Base-by-base conservation (phyloP, 371 early-diverging fungal species). In the Actinomortierella wolfii region DNA sequence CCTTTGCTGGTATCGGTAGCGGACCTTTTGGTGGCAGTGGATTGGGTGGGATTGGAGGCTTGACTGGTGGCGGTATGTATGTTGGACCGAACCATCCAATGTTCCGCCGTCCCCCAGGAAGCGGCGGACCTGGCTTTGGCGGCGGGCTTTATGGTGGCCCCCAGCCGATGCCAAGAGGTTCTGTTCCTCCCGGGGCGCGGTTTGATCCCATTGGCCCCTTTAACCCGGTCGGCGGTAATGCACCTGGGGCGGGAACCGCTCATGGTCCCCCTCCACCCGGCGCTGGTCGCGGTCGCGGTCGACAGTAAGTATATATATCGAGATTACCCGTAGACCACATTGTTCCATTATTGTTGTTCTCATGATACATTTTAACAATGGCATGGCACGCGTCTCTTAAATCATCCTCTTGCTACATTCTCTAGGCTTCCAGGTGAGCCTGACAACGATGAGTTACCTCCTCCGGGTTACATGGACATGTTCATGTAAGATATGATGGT, bases 131-230 rank as follows among this genome's bases (percentile, higher is more conserved):
- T 34, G 41, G 11, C 48, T 75, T 34, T 11, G 29, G 44, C n/a
- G 57, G 69, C 11, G 53, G 78, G 20, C 61, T 83, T 44, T 81
- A 75, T 60, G 83, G 83, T 41, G 83, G 83, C 18, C 82, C 81
- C 23, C 80, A 81, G 40, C 79, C 76, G 0, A 67, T 83, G 14
- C 86, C 86, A 54, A 81, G 86, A 61, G 92, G 90, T 17, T 84
- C 93, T 20, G 94, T 94, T 7, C 97, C 97, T 2, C 92, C 93
- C n/a, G 95, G 95, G 14, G 97, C 97, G 5, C 84, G 96, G 21
- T 97, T 94, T 78, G 96, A 97, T 68, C 97, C 96, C 0, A 93
- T 96, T 60, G 86, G 85, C 8, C 97, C 97, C 5, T 90, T 92
- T 67, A 91, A 88, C 2, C 81, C 88, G 1, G 66, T 57, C 9